Percentiles rank a stretch among this genome's conserved stretches.
Conservation (phyloP, 2,329 filamentous ascomycete genomes). For the Cercospora zeae-maydis region DNA sequence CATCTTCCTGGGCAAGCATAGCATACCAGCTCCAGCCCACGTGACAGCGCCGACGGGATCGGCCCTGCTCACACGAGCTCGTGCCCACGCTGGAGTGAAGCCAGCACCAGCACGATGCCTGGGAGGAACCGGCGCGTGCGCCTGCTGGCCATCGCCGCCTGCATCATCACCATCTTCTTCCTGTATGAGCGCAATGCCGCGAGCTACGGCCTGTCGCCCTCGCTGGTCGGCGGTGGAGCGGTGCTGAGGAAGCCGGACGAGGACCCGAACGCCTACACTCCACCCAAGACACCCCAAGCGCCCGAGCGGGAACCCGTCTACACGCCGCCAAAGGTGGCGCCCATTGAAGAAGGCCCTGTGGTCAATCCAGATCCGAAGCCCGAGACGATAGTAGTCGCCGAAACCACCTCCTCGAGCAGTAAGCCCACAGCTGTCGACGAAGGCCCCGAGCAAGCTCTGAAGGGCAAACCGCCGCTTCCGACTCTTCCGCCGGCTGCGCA, state of each 20-base stretch:
- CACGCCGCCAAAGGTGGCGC: neutral
- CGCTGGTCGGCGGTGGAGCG: slow-evolving; percentile 22
- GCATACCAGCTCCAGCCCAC: neutral
- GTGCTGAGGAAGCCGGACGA: slow-evolving; percentile 20
- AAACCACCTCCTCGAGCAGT: neutral
- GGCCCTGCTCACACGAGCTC: slow-evolving; percentile 9
- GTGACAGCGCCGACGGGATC: slow-evolving; percentile 10
- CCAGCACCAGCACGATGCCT: slow-evolving; percentile 19
- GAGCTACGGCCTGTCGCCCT: slow-evolving; percentile 15
- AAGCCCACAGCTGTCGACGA: neutral
- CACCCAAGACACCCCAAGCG: slow-evolving; percentile 4
- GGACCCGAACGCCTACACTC: slow-evolving; percentile 11
- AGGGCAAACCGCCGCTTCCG: slow-evolving; percentile 7
- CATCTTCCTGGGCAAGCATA: neutral
- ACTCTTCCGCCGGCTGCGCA: slow-evolving; percentile 7
- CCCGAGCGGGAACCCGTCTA: slow-evolving; percentile 9
- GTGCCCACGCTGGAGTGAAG: neutral
- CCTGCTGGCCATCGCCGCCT: slow-evolving; percentile 27
- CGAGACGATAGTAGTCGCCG: neutral
- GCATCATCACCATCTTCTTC: slow-evolving; percentile 27
- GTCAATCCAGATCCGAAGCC: slow-evolving; percentile 12
- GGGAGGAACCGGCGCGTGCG: slow-evolving; percentile 28
- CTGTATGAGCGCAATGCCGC: slow-evolving; percentile 26
- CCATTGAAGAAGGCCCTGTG: neutral
- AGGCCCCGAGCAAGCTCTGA: neutral